Evolutionary conservation across 2,329 filamentous ascomycete species (phyloP), one percentile per base, ranked within the genome.

Genomic region (Aspergillus unguis): DNA sequence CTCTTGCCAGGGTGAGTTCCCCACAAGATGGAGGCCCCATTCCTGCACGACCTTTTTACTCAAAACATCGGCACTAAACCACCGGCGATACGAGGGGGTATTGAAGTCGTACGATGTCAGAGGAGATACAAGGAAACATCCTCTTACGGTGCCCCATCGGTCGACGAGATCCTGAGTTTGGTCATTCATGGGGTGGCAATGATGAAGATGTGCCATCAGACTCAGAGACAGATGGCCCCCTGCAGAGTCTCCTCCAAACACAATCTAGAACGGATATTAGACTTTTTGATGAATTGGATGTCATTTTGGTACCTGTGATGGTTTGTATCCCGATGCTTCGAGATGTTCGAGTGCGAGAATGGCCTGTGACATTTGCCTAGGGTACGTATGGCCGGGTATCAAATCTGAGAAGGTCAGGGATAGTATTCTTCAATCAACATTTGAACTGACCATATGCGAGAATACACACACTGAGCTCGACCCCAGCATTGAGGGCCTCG

Each of bases 241-340:
- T 44, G 60, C 62, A 28, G 62, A 64, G 50, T 62, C 62, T 0
- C 62, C 62, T 10, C 59, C 62, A 28, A 64, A 50, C 8, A 62
- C 28, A 35, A 64, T 62, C 58, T 64, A 37, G 8, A 29, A 7
- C n/a, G 11, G 35, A 28, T 29, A 11, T n/a, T 10, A 4, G 29
- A 9, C 17, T 10, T 6, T 29, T 17, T 44, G 10, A n/a, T 37
- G 26, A 5, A 47, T 17, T 1, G 31, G 4, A 27, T 27, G 35
- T 11, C 33, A 27, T 37, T 9, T 29, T 25, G 36, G 28, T 50
- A 60, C 58, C 28, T 59, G 48, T 2, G 42, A 48, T 10, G 45
- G 54, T 10, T 32, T 28, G 48, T 59, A 58, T 46, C 60, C 58
- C 1, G 31, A 53, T 3, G 7, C 33, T 5, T 62, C 23, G 8